Conservation (phyloP, 2,329 filamentous ascomycete genomes). For the Fusarium longipes region DNA sequence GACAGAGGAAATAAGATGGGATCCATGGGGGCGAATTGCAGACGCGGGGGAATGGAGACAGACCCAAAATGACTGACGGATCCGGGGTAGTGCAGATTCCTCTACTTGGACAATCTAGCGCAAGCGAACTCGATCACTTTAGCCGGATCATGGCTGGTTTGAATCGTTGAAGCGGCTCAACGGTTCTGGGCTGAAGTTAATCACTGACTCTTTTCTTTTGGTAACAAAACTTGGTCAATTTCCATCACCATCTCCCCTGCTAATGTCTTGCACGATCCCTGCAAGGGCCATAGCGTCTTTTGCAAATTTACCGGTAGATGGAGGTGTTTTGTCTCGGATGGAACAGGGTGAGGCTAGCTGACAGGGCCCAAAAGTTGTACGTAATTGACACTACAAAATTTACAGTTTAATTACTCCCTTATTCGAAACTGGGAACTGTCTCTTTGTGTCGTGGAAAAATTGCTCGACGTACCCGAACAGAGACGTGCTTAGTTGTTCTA, state of each 20-base stretch:
- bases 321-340: neutral
- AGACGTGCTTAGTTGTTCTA: too few species aligned
- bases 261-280: constrained; percentile 2
- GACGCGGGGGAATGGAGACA: constrained; percentile 7
- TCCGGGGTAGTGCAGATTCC: neutral
- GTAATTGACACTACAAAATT: neutral
- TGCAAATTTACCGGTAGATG: neutral
- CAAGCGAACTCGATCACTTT: neutral
- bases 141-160: neutral
- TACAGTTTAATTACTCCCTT: constrained; percentile 4
- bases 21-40: neutral
- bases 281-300: neutral
- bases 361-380: too few species aligned
- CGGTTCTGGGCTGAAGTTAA: neutral
- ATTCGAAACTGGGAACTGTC: neutral
- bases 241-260: neutral
- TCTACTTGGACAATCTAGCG: neutral
- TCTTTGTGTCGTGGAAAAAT: too few species aligned
- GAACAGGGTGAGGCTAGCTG: neutral
- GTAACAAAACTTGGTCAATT: neutral
- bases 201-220: neutral
- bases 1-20: neutral
- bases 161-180: neutral
- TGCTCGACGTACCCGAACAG: too few species aligned
- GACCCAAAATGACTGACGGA: neutral